Base-by-base conservation (phyloP, 169 alveolate species). In the Ichthyophthirius multifiliis region DNA sequence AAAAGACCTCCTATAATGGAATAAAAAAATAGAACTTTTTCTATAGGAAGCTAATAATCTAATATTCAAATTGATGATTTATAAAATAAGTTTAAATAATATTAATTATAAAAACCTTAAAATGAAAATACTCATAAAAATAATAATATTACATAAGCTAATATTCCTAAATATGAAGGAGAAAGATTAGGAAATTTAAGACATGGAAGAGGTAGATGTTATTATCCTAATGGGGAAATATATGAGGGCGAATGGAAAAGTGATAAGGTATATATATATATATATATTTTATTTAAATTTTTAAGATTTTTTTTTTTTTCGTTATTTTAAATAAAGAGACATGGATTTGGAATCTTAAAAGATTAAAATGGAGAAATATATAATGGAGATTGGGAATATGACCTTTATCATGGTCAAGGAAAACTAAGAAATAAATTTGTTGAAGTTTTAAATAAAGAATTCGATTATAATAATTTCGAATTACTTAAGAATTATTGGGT, bases 211-310 rank as follows among this genome's bases (percentile, higher is more conserved):
- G 83, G 89, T 4, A 65, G 84, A 46, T 75, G 46, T 16, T 74
- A 73, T 5, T 75, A 74, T 65, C 77, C 75, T 12, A 64, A 75
- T 37, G 83, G 82, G 34, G 79, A 65, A 45, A 43, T 75, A 13
- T 79, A 79, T 46, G 85, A 79, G 44, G 85, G 85, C 32, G 85
- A 79, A 30, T 79, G 85, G 85, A 44, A 79, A 41, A 44, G 46
- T 34, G 85, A 79, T 41, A 79, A 79, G 55, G 55, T 39, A 39
- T n/a, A n/a, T n/a, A n/a, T n/a, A 73, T 37, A n/a, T n/a, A n/a
- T n/a, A n/a, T n/a, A n/a, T n/a, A n/a, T n/a, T n/a, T n/a, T n/a
- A n/a, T n/a, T n/a, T n/a, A n/a, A n/a, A n/a, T n/a, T n/a, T n/a
- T n/a, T n/a, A n/a, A n/a, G n/a, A n/a, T n/a, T n/a, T n/a, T n/a